Base-by-base conservation (phyloP, 1,139 yeast species). In the Candida sp. region DNA sequence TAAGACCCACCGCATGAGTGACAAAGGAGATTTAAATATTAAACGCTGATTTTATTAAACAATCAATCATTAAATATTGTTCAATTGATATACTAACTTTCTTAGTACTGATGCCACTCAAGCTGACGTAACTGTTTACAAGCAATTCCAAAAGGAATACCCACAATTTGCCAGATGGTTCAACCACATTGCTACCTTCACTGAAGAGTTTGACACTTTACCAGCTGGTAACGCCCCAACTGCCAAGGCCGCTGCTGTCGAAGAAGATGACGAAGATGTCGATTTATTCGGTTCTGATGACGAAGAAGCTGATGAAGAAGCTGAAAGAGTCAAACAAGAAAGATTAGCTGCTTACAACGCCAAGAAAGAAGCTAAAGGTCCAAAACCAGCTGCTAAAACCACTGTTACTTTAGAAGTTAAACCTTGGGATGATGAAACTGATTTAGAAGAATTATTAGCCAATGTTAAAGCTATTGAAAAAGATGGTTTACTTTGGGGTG, bases 361-460 rank as follows among this genome's bases (percentile, higher is more conserved):
- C 63, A 90, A 87, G 85, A 93, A 93, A 86, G 96, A 96, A 57
- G 84, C 95, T 58, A 87, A 87, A 79, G 95, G 95, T 70, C 89
- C 98, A 64, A 89, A 89, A 82, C 89, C 97, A 64, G 96, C 97
- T 73, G 98, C 99, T 67, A 93, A 93, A 82, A 88, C 98, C 53
- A 79, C 90, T 59, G 96, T 93, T 64, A 93, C 99, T 63, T 68
- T 93, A 64, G 99, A 93, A 63, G 96, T 93, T 61, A 93, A 93
- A 86, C 98, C 97, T 76, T 93, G 99, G 99, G 99, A 93, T 75
- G 98, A 93, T 65, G 98, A 93, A 81, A 93, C 99, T 57, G 84
- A 91, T 70, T 81, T 95, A 71, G 96, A 93, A 49, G 84, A 84
- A 73, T 71, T 93, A 76, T 75, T 88, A 61, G 91, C 84, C 49